These are phyloP conservation scores for Aspergillus fructus DNA, from an alignment of 2,329 filamentous ascomycete genomes.

Conservation along the genomic window DNA sequence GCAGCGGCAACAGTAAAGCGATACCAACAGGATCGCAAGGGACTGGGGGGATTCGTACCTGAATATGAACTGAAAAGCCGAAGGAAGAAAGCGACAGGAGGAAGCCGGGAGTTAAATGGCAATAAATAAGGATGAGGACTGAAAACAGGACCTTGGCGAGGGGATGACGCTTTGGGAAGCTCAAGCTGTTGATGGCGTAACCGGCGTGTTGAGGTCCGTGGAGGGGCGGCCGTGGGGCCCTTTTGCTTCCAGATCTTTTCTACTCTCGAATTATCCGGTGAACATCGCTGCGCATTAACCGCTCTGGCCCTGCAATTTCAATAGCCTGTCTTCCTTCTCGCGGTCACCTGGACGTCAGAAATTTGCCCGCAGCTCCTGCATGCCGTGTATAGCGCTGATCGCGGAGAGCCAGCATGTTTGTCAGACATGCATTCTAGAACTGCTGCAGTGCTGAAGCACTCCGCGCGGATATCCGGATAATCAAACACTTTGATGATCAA, in stretches of 20 bases:
- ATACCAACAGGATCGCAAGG: neutral
- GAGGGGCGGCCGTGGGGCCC: constrained; percentile 20
- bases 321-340: neutral
- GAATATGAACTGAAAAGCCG: neutral
- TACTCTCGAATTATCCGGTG: neutral
- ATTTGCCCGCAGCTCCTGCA: neutral
- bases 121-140: constrained; percentile 11
- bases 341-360: constrained; percentile 11
- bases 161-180: constrained; percentile 14
- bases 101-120: constrained; percentile 7
- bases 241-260: constrained; percentile 3
- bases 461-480: neutral
- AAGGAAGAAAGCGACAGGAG: constrained; percentile 5
- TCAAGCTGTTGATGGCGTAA: constrained; percentile 20
- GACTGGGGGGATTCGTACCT: constrained; percentile 4
- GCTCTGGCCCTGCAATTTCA: neutral
- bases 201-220: constrained; percentile 24
- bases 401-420: constrained; percentile 2
- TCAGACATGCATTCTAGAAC: constrained; percentile 14
- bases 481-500: neutral
- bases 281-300: neutral
- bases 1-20: constrained; percentile 1
- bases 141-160: constrained; percentile 11
- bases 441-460: neutral
- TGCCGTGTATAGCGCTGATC: neutral